A percentile compares a stretch with the other conserved stretches of the same genome.
Conservation (phyloP, 2,329 filamentous ascomycete species). For the Paramyrothecium sp. region DNA sequence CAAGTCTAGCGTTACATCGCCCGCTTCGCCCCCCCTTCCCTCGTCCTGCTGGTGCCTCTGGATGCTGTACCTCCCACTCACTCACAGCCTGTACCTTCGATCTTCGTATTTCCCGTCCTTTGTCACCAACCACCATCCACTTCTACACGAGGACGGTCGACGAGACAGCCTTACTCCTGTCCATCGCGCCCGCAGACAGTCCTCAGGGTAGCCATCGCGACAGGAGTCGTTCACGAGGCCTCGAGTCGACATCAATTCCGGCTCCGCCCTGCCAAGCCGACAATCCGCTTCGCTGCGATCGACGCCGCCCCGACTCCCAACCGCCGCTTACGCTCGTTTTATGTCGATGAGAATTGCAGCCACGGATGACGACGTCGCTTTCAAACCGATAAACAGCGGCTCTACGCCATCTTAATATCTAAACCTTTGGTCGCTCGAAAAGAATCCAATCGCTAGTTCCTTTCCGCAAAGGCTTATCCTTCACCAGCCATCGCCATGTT, state of each 20-base stretch:
- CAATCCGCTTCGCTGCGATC: not conserved
- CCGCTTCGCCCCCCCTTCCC: not conserved
- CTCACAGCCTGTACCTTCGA: not conserved
- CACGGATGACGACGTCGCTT: not conserved
- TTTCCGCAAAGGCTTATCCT: no score
- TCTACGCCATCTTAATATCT: not conserved
- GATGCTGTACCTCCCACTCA: not conserved
- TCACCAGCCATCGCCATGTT: constrained; percentile 59
- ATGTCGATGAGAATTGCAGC: not conserved
- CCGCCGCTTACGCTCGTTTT: not conserved
- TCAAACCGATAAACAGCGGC: not conserved
- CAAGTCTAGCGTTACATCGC: not conserved
- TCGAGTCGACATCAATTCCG: not conserved
- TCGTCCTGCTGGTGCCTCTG: not conserved
- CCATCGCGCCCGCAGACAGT: not conserved
- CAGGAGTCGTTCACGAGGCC: not conserved
- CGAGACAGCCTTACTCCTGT: not conserved
- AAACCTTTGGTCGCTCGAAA: not conserved
- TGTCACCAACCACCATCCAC: not conserved
- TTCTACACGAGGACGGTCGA: not conserved
- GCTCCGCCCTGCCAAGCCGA: not conserved
- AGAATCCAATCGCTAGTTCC: not conserved
- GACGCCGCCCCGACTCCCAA: not conserved
- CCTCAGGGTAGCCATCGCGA: not conserved
- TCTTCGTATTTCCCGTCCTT: not conserved